Percentiles rank a stretch among this genome's conserved stretches.
These are phyloP conservation scores for Cyberlindnera euphorbiae DNA, from an alignment of 805 yeast genomes.

Conservation along the genomic window DNA sequence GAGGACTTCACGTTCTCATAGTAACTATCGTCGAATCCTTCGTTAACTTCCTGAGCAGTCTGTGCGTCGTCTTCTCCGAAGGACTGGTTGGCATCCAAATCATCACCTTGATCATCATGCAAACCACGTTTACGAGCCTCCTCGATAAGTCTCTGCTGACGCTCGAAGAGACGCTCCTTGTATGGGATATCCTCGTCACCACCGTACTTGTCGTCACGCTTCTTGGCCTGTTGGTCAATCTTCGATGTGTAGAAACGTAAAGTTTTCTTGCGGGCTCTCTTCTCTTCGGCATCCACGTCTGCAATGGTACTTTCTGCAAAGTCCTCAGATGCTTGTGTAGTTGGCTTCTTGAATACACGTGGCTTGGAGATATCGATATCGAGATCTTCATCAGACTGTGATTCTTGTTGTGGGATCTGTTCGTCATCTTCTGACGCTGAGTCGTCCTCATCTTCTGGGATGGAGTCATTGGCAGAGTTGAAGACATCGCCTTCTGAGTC, in stretches of 20 bases:
- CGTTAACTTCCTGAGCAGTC: conserved; percentile 36
- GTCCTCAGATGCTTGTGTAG: conserved; percentile 39
- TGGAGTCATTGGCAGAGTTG: conserved; percentile 15
- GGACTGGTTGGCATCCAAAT: conserved; percentile 46
- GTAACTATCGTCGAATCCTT: conserved; percentile 49
- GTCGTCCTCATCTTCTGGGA: conserved; percentile 14
- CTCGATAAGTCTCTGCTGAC: conserved; percentile 81
- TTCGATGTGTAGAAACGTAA: conserved; percentile 95
- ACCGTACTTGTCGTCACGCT: conserved; percentile 51
- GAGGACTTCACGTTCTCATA: conserved; percentile 50
- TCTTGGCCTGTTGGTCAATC: conserved; percentile 77
- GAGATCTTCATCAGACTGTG: conserved; percentile 22
- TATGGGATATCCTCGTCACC: conserved; percentile 94
- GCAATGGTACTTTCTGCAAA: conserved; percentile 70
- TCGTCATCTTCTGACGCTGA: conserved; percentile 1
- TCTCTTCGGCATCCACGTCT: conserved; percentile 83
- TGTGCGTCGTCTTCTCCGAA: conserved; percentile 43
- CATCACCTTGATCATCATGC: conserved; percentile 50
- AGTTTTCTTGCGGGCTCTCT: conserved; percentile 70
- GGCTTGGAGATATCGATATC: conserved; percentile 49
- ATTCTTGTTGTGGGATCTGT: conserved; percentile 1
- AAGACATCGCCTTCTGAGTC: conserved; percentile 17
- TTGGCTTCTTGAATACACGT: conserved; percentile 43
- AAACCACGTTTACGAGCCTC: conserved; percentile 86
- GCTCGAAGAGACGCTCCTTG: conserved; percentile 81